Percentiles rank a stretch among this genome's conserved stretches.
Conservation (phyloP, 257 asterid species). For the Nicotiana tomentosiformis region DNA sequence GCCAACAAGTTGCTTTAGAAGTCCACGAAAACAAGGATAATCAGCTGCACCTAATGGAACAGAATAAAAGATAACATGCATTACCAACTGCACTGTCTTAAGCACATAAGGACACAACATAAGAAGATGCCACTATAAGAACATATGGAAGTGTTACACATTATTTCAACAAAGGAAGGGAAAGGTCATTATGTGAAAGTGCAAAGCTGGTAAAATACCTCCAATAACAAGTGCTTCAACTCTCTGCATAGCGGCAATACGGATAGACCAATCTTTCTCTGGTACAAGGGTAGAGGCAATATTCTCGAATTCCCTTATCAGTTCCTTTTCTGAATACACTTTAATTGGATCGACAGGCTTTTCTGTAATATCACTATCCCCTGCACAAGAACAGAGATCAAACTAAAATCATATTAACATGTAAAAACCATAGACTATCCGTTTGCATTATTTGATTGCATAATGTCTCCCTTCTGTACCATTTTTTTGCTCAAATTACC, state of each 20-base stretch:
- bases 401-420: not conserved
- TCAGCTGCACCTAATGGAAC: conserved; percentile 79
- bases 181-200: not conserved
- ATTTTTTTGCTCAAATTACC: not conserved
- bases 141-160: not conserved
- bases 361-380: conserved; percentile 85
- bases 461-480: not conserved
- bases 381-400: conserved; percentile 35
- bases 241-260: conserved; percentile 94
- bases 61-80: not conserved
- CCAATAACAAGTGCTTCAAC: conserved; percentile 89
- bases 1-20: conserved; percentile 80
- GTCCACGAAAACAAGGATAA: conserved; percentile 88
- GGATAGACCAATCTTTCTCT: conserved; percentile 97
- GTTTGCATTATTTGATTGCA: not conserved
- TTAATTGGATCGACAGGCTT: conserved; percentile 89
- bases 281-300: conserved; percentile 83
- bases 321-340: conserved; percentile 94
- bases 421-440: not conserved
- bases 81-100: not conserved
- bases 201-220: conserved; percentile 45
- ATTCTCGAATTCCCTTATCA: conserved; percentile 91
- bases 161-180: not conserved
- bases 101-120: not conserved
- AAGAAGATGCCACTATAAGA: not conserved